phyloP scores from a whole-genome alignment of 192 early-diverging fungal genomes.

The Podila horticola region DNA sequence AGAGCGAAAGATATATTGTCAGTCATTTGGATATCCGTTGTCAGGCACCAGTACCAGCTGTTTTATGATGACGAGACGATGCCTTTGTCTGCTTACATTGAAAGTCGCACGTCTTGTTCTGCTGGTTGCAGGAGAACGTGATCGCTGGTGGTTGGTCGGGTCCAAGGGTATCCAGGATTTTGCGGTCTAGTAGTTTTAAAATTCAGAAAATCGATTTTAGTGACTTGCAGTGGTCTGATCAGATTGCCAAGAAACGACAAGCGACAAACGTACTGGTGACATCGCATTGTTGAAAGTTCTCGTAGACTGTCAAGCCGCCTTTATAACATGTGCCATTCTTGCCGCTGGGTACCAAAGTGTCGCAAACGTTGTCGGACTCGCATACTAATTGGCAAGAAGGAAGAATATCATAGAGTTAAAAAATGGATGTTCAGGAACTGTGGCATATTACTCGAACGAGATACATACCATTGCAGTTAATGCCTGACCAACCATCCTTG shows the following conservation, averaged over 20 bases:
- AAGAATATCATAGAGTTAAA: neutral
- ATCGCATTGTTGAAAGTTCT: constrained; percentile 79
- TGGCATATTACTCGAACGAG: neutral
- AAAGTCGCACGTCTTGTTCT: constrained; percentile 70
- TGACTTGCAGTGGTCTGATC: too few relatives aligned
- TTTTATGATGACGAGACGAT: too few relatives aligned
- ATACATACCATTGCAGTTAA: constrained; percentile 88
- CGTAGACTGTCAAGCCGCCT: constrained; percentile 73
- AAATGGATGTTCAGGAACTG: neutral
- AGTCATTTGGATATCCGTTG: neutral
- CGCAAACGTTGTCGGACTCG: constrained; percentile 69
- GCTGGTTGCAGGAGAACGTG: constrained; percentile 76
- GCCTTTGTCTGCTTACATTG: constrained; percentile 63
- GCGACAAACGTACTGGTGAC: constrained; percentile 69
- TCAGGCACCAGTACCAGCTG: constrained; percentile 3
- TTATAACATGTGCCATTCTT: constrained; percentile 81
- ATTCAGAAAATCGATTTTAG: constrained; percentile 14
- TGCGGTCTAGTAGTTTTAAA: constrained; percentile 52
- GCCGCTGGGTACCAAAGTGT: constrained; percentile 73
- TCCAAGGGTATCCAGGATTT: constrained; percentile 65
- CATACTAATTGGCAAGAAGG: constrained; percentile 59
- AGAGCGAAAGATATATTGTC: too few relatives aligned
- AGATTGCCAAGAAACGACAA: neutral
- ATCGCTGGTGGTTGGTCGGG: constrained; percentile 80
- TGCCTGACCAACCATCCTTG: constrained; percentile 89